Conservation (phyloP, 73 alveolate species). For the Symbiodinium pilosum region DNA sequence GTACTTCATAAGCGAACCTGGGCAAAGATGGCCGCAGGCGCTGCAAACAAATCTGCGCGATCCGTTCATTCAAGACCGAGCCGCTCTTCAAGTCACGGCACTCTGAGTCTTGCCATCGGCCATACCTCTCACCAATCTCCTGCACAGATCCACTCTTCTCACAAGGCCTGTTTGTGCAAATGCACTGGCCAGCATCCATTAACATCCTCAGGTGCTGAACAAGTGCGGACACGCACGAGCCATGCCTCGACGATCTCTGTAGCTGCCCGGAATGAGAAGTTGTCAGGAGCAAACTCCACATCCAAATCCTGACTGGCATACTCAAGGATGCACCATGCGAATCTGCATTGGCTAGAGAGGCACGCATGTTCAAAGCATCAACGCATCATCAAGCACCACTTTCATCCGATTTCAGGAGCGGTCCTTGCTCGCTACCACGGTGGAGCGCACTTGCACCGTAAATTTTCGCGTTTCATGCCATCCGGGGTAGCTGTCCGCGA, state of each 20-base stretch:
- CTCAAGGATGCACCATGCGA: neutral
- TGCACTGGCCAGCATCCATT: neutral
- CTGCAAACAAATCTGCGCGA: neutral
- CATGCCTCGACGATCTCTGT: constrained; percentile 67
- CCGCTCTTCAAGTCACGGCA: constrained; percentile 73
- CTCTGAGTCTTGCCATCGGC: constrained; percentile 89
- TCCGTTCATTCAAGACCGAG: neutral
- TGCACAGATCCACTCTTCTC: neutral
- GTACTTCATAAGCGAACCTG: constrained; percentile 43
- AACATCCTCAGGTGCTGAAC: no score
- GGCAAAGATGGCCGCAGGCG: neutral
- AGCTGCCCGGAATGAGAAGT: constrained; percentile 48
- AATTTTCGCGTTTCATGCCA: constrained; percentile 56
- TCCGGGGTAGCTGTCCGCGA: constrained; percentile 16
- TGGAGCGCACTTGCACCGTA: constrained; percentile 20
- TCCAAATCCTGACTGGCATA: neutral
- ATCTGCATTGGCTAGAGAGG: no score
- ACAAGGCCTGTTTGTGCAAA: neutral
- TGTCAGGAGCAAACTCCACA: neutral
- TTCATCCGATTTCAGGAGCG: no score
- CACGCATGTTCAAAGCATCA: no score
- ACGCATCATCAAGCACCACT: neutral
- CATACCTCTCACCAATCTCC: constrained; percentile 93
- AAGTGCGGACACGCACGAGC: no score
- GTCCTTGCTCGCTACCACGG: neutral